Base-by-base conservation (phyloP, 805 yeast genomes). In the Metschnikowia santaceciliae region DNA sequence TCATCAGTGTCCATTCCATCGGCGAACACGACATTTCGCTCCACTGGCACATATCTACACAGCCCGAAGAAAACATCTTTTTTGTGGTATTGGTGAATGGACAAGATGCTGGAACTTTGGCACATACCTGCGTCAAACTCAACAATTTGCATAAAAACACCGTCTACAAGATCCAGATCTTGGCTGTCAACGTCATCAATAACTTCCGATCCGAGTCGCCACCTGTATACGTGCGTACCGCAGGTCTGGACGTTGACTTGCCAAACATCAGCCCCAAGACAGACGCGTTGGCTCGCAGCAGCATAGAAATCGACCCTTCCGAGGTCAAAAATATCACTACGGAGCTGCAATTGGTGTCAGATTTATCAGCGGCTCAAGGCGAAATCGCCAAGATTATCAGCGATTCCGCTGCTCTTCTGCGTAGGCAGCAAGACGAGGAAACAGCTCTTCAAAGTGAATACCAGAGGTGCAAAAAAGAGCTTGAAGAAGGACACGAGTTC, bases 1-100 rank as follows among this genome's bases (percentile, higher is more conserved):
- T 68, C 42, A 68, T 82, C 14, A 80, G 84, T 46, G 73, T 83
- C 6, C 86, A 81, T 58, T 74, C 76, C 55, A 75, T 83, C 44
- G 72, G 78, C 5, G 64, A 68, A 34, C 59, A 66, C 7, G 66
- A 78, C 26, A 76, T 80, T 36, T 74, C 72, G 23, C 51, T 83
- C 32, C 87, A 81, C 58, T 83, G 88, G 55, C 54, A 58, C 66
- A 62, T 71, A 20, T 67, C 67, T 50, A 50, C 50, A 17, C 30
- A 10, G 32, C 42, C 42, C 4, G 53, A 47, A 13, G 67, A 66
- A 34, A 63, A 58, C 48, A 52, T 74, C 46, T 63, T 65, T 53
- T 74, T 65, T 49, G 60, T 67, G 14, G 50, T 74, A 15, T 48
- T 70, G 35, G 64, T 74, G 40, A 73, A 74, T 49, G 65, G 67